A percentile compares a stretch with the other conserved stretches of the same genome.
These are phyloP conservation scores for Chrysanthemum lavandulifolium DNA, from an alignment of 129 eudicot species.

Conservation along the genomic window DNA sequence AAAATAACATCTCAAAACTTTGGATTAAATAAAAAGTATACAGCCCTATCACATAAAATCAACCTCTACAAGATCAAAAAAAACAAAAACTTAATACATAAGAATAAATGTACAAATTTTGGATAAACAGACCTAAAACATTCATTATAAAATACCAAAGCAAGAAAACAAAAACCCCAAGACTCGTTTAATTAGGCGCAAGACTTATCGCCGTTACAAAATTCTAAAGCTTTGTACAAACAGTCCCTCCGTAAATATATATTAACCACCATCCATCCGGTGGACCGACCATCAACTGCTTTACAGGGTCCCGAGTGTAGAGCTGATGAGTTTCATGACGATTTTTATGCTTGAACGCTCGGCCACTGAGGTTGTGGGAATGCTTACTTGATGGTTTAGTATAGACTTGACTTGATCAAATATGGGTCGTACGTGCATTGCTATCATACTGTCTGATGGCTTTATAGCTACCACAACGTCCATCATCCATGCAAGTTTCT, in stretches of 20 bases:
- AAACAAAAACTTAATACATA: conserved; percentile 1
- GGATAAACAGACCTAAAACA: conserved; percentile 25
- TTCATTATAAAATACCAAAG: conserved; percentile 19
- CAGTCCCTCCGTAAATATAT: conserved; percentile 27
- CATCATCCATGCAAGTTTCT: conserved; percentile 85
- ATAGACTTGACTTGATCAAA: conserved; percentile 91
- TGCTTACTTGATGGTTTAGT: conserved; percentile 62
- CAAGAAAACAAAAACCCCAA: neutral
- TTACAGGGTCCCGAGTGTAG: conserved; percentile 60
- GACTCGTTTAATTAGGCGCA: too few species aligned
- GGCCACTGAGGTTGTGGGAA: conserved; percentile 48
- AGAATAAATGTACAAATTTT: conserved; percentile 33
- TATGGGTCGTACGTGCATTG: conserved; percentile 74
- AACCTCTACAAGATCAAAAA: conserved; percentile 26
- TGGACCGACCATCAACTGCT: too few species aligned
- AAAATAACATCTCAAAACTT: conserved; percentile 14
- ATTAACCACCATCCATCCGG: conserved; percentile 9
- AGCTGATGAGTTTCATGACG: conserved; percentile 73
- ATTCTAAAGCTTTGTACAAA: conserved; percentile 46
- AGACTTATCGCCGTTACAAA: neutral
- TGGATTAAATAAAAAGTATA: conserved; percentile 18
- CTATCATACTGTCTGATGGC: conserved; percentile 78
- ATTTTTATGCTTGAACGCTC: conserved; percentile 78
- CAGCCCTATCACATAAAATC: conserved; percentile 9
- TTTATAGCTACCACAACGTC: conserved; percentile 75